phyloP scores from a whole-genome alignment of 331 rosid genomes.

The Phaseolus coccineus region DNA sequence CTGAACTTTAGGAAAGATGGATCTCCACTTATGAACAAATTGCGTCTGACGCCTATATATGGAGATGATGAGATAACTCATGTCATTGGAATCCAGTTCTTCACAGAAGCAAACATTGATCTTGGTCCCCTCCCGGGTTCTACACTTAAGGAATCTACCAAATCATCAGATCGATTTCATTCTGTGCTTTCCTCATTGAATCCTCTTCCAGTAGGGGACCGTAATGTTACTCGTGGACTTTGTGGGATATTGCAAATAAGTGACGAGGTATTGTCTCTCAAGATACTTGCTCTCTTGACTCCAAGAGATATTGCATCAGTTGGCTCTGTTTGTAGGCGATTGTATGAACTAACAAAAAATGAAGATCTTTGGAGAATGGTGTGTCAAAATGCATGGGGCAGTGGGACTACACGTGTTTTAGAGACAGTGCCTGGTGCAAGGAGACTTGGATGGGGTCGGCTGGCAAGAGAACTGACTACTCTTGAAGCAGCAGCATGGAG shows the following conservation, averaged over 20 bases:
- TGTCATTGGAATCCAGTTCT: slow-evolving; percentile 92
- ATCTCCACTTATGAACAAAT: slow-evolving; percentile 95
- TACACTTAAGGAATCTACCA: slow-evolving; percentile 65
- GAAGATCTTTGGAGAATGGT: slow-evolving; percentile 99
- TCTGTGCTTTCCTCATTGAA: slow-evolving; percentile 75
- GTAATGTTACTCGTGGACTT: slow-evolving; percentile 85
- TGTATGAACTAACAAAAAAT: slow-evolving; percentile 79
- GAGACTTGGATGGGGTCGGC: slow-evolving; percentile 95
- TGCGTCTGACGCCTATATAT: slow-evolving; percentile 85
- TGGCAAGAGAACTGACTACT: slow-evolving; percentile 97
- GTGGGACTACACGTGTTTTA: slow-evolving; percentile 91
- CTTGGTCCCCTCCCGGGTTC: slow-evolving; percentile 86
- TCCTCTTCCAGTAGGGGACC: slow-evolving; percentile 67
- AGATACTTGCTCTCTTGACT: slow-evolving; percentile 86
- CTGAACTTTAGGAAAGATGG: slow-evolving; percentile 99
- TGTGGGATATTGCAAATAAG: slow-evolving; percentile 93
- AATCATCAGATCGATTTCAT: slow-evolving; percentile 65
- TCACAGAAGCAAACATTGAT: slow-evolving; percentile 87
- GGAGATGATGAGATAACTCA: slow-evolving; percentile 97
- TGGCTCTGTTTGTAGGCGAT: slow-evolving; percentile 81
- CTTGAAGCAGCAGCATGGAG: slow-evolving; percentile 99
- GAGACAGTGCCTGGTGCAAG: slow-evolving; percentile 97
- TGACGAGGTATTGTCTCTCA: slow-evolving; percentile 91
- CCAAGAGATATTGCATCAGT: slow-evolving; percentile 98
- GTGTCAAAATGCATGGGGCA: slow-evolving; percentile 99